Evolutionary conservation across 2,329 filamentous ascomycete genomes (phyloP).

Genomic region (Penicillium carneum): DNA sequence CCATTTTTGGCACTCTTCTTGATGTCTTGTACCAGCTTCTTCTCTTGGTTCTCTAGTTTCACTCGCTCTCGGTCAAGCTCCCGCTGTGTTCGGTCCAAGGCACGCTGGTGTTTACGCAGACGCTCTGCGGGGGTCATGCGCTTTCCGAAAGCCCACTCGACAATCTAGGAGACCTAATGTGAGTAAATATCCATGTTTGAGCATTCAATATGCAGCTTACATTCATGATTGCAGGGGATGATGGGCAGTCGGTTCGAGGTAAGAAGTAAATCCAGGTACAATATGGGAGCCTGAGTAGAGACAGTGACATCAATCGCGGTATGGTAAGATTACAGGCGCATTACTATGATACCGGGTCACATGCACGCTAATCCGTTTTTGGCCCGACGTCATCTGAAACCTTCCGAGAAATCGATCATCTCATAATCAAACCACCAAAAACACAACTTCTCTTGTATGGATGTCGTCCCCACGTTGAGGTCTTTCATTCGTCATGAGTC

Average conservation of each 20-base stretch:
- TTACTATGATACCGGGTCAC: slow-evolving; percentile 34
- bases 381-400: slow-evolving; percentile 31
- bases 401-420: slow-evolving; percentile 33
- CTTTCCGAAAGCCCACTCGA: slow-evolving; percentile 99
- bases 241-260: slow-evolving; percentile 5
- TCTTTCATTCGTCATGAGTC: slow-evolving; percentile 48
- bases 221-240: slow-evolving; percentile 46
- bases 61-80: slow-evolving; percentile 93
- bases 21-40: slow-evolving; percentile 93
- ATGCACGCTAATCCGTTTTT: slow-evolving; percentile 38
- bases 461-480: slow-evolving; percentile 20
- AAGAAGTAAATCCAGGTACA: slow-evolving; percentile 18
- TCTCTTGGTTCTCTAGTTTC: slow-evolving; percentile 98
- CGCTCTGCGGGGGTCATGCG: slow-evolving; percentile 88
- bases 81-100: slow-evolving; percentile 94
- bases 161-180: slow-evolving; percentile 67
- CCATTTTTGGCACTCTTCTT: slow-evolving; percentile 98
- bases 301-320: slow-evolving; percentile 40
- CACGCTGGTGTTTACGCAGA: slow-evolving; percentile 79
- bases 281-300: slow-evolving; percentile 15
- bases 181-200: background rate
- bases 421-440: slow-evolving; percentile 28
- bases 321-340: slow-evolving; percentile 24
- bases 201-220: slow-evolving; percentile 37
- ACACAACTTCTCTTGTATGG: slow-evolving; percentile 25